phyloP scores from a whole-genome alignment of 345 rosid genomes.

The Brassica juncea region DNA sequence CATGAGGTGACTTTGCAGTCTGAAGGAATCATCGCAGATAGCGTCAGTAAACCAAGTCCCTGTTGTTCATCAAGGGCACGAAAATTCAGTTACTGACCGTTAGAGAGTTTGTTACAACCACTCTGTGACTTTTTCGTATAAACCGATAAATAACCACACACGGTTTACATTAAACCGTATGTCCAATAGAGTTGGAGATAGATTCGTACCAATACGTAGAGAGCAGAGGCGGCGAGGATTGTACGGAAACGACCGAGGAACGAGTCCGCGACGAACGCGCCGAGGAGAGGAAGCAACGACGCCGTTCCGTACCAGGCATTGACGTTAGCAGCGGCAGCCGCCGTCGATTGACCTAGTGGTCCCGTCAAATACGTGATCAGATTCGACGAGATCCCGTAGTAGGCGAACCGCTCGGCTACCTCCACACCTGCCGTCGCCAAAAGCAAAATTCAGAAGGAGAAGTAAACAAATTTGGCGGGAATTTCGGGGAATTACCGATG shows the following conservation, averaged over 20 bases:
- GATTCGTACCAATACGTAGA: conserved; percentile 45
- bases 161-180: background rate
- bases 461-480: conserved; percentile 5
- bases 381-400: conserved; percentile 50
- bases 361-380: conserved; percentile 54
- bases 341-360: conserved; percentile 50
- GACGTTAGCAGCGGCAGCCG: conserved; percentile 52
- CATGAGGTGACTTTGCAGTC: conserved; percentile 44
- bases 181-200: background rate
- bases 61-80: conserved; percentile 37
- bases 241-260: conserved; percentile 58
- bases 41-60: conserved; percentile 63
- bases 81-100: background rate
- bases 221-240: conserved; percentile 46
- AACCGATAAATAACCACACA: background rate
- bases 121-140: background rate
- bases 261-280: conserved; percentile 55
- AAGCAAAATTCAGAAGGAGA: background rate
- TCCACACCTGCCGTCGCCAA: conserved; percentile 45
- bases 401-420: conserved; percentile 56
- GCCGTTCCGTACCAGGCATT: conserved; percentile 55
- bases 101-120: background rate
- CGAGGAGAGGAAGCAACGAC: conserved; percentile 52
- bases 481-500: conserved; percentile 35
- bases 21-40: conserved; percentile 62